Evolutionary conservation across 345 rosid genomes (phyloP).

Genomic region (thale cress (Arabidopsis thaliana)): DNA sequence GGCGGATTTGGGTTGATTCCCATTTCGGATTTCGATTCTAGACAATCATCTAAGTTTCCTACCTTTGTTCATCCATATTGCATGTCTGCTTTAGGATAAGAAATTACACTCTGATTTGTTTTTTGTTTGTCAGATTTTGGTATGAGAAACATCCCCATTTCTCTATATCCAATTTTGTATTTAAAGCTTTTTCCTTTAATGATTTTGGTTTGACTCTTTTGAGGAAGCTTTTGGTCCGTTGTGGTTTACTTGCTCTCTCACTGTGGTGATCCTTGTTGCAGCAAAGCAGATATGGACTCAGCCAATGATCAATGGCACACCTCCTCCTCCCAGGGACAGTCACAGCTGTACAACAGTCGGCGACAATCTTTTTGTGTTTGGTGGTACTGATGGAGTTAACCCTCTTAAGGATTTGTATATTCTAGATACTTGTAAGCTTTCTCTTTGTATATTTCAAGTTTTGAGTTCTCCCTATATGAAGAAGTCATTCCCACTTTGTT

Average conservation of each 20-base stretch:
- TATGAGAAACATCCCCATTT: not conserved
- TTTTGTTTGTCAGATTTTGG: conserved; percentile 16
- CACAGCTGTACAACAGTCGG: conserved; percentile 85
- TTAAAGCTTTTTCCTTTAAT: conserved; percentile 9
- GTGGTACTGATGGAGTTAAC: conserved; percentile 90
- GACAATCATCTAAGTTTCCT: conserved; percentile 6
- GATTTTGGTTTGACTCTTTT: not conserved
- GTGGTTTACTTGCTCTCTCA: conserved; percentile 22
- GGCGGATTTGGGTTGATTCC: conserved; percentile 11
- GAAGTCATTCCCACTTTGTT: conserved; percentile 25
- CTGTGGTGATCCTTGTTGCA: conserved; percentile 47
- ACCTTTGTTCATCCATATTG: conserved; percentile 31
- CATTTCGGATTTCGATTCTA: not conserved
- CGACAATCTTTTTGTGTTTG: conserved; percentile 78
- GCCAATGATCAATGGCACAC: conserved; percentile 69
- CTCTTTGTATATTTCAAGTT: not conserved
- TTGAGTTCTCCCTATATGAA: conserved; percentile 2
- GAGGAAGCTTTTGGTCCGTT: conserved; percentile 18
- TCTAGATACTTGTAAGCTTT: conserved; percentile 78
- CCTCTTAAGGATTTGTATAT: conserved; percentile 86
- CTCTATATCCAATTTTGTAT: not conserved
- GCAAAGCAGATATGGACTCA: conserved; percentile 86
- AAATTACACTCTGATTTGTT: not conserved
- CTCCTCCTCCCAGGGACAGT: conserved; percentile 91
- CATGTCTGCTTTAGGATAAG: conserved; percentile 13